Evolutionary conservation across 148 eudicot genomes (phyloP).

Genomic region (Camellia granthamiana): DNA sequence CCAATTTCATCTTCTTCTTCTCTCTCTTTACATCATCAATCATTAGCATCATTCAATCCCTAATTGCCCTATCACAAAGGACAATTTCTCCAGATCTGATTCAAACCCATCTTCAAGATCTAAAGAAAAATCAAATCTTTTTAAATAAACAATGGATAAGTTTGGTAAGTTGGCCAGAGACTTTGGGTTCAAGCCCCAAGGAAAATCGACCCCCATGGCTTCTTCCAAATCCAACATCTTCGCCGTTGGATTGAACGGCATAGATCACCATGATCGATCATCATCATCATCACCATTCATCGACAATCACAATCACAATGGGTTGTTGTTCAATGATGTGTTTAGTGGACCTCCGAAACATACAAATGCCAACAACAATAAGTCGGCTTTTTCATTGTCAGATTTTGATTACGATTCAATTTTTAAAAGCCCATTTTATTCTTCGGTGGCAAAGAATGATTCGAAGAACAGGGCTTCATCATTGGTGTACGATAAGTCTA

Average conservation of each 20-base stretch:
- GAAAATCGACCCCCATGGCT: slow-evolving; percentile 83
- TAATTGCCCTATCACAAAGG: not conserved
- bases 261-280: slow-evolving; percentile 26
- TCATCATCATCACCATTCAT: slow-evolving; percentile 22
- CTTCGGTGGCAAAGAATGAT: not conserved
- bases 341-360: slow-evolving; percentile 31
- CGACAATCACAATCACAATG: slow-evolving; percentile 30
- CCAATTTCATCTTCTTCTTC: too few relatives aligned
- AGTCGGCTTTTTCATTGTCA: slow-evolving; percentile 18
- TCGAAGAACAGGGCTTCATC: slow-evolving; percentile 44
- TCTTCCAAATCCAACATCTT: slow-evolving; percentile 25
- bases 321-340: not conserved
- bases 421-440: slow-evolving; percentile 40
- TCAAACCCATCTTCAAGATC: not conserved
- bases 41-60: too few relatives aligned
- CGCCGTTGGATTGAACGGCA: slow-evolving; percentile 27
- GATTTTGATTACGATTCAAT: slow-evolving; percentile 63
- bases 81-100: slow-evolving; percentile 12
- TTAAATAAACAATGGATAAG: slow-evolving; percentile 49
- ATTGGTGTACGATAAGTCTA: slow-evolving; percentile 90
- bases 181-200: slow-evolving; percentile 65
- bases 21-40: too few relatives aligned
- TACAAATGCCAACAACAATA: slow-evolving; percentile 11
- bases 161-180: slow-evolving; percentile 64
- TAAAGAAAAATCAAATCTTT: not conserved